Conservation (phyloP, 352 stramenopile genomes). For the Phytophthora parvispora region DNA sequence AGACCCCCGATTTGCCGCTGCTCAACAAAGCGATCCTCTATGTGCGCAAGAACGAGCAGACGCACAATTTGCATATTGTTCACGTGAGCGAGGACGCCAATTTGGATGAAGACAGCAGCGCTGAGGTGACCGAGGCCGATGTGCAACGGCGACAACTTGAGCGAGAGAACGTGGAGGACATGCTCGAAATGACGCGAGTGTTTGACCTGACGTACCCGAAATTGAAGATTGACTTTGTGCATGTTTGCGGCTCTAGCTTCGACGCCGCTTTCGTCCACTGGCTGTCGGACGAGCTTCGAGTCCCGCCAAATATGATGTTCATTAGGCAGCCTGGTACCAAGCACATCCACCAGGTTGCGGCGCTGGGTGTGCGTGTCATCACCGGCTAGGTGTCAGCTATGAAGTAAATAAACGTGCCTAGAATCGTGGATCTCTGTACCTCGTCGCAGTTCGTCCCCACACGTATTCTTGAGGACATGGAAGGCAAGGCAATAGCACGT, state of each 20-base stretch:
- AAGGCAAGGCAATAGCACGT: no score
- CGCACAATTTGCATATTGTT: constrained; percentile 92
- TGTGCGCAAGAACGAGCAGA: constrained; percentile 94
- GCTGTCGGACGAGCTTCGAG: constrained; percentile 73
- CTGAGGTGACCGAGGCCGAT: constrained; percentile 52
- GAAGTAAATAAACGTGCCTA: not conserved
- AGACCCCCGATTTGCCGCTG: constrained; percentile 86
- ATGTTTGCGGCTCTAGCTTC: constrained; percentile 71
- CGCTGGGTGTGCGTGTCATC: constrained; percentile 91
- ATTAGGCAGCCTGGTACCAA: constrained; percentile 91
- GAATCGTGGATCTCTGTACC: not conserved
- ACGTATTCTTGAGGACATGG: no score
- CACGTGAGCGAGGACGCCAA: constrained; percentile 72
- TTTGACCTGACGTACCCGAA: constrained; percentile 95
- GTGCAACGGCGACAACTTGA: constrained; percentile 40
- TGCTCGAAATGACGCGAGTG: constrained; percentile 80
- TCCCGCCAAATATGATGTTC: constrained; percentile 96
- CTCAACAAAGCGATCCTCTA: constrained; percentile 97
- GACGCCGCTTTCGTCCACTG: constrained; percentile 91
- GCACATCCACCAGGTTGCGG: constrained; percentile 91
- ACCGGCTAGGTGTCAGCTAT: constrained; percentile 51
- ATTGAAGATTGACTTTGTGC: constrained; percentile 92
- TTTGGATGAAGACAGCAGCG: constrained; percentile 32
- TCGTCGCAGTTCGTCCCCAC: not conserved
- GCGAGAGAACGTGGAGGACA: constrained; percentile 60